Percentiles rank a stretch among this genome's conserved stretches.
These are phyloP conservation scores for Fusarium paranaense DNA, from an alignment of 2,329 filamentous ascomycete species.

Conservation along the genomic window DNA sequence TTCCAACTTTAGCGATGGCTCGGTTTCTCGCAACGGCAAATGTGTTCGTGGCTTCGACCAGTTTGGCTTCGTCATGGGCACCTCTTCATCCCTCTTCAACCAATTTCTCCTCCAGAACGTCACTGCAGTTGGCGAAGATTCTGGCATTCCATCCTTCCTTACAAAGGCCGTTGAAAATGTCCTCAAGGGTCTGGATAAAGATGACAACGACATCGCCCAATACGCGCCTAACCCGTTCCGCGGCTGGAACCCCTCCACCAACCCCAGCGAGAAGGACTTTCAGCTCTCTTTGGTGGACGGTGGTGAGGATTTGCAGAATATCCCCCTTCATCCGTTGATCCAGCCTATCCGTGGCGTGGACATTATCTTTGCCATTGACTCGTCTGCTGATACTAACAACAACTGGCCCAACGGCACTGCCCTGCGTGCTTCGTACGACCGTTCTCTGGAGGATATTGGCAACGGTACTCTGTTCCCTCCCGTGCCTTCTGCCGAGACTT, in stretches of 20 bases:
- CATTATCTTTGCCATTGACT: conserved; percentile 72
- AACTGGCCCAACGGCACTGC: conserved; percentile 71
- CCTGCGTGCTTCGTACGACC: conserved; percentile 66
- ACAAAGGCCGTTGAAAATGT: conserved; percentile 60
- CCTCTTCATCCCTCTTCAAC: conserved; percentile 84
- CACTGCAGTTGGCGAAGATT: conserved; percentile 48
- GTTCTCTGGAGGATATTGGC: conserved; percentile 57
- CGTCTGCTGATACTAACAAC: conserved; percentile 68
- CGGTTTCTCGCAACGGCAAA: conserved; percentile 52
- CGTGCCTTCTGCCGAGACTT: conserved; percentile 65
- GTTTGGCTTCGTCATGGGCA: conserved; percentile 82
- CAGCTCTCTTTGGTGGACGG: conserved; percentile 81
- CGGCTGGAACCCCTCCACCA: conserved; percentile 59
- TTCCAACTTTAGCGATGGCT: conserved; percentile 65
- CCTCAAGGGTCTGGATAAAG: conserved; percentile 64
- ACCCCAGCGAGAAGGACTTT: conserved; percentile 54
- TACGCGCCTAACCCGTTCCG: conserved; percentile 70
- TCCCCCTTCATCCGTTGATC: conserved; percentile 75
- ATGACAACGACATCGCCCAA: conserved; percentile 79
- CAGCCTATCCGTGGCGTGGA: conserved; percentile 63
- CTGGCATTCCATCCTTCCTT: conserved; percentile 55
- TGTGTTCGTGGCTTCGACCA: conserved; percentile 78
- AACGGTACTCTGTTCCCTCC: conserved; percentile 67
- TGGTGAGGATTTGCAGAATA: conserved; percentile 81
- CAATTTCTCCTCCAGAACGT: conserved; percentile 66